Evolutionary conservation across 345 rosid species (phyloP), one percentile per base, ranked within the genome.

Genomic region (Syzygium aqueum): DNA sequence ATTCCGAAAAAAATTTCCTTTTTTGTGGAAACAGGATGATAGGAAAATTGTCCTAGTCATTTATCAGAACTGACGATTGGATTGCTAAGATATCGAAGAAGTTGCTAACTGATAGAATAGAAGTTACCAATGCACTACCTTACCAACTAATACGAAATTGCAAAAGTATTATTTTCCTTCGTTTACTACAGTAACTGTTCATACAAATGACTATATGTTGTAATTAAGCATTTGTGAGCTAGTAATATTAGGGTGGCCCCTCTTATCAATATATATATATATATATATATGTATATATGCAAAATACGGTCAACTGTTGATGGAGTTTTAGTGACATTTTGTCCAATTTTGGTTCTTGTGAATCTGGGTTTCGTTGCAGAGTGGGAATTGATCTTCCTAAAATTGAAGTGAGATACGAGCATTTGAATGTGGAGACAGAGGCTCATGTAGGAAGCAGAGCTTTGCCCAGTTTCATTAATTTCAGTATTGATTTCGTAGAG

Each of bases 361-460:
- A 59, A 61, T 63, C 12, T 86, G 53, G 51, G 51, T 67, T 57
- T 87, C 16, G 11, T 82, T 54, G 16, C 86, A 94, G 95, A 83
- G 96, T 94, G 84, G 95, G 96, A 53, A 89, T 94, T 46, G 91
- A 93, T 3, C 86, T 92, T 85, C 96, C 96, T 2, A 90, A 92
- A 6, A 92, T 93, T 27, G 95, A 94, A 89, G 96, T 94, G 49
- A 86, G 96, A 85, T 92, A 77, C 27, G 92, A 93, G 87, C 91
- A 92, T 88, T 86, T 93, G 40, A 92, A 91, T 51, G 77, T 92
- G 28, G 92, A 94, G 84, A 97, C 94, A 82, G 95, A 93, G 90
- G 93, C 94, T 53, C 86, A 87, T 87, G 95, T 89, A 3, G 98
- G 96, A 89, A 90, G 94, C 87, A 92, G 95, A 89, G 98, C 99